These are phyloP conservation scores for Whalleya microplaca DNA, from an alignment of 2,329 filamentous ascomycete species.

Conservation along the genomic window DNA sequence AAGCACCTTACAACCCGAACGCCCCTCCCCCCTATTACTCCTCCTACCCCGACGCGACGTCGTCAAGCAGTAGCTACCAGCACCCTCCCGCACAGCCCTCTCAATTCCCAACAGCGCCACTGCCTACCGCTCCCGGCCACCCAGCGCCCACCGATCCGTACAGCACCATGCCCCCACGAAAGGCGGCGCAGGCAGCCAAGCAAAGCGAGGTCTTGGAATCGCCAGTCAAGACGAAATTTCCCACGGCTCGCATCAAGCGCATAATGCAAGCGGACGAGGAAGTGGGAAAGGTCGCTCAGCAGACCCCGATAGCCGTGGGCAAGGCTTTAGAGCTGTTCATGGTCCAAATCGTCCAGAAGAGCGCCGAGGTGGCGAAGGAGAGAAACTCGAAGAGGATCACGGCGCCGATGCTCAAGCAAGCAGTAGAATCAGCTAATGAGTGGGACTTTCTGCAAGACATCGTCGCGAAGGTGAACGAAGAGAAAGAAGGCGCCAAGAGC, in stretches of 20 bases:
- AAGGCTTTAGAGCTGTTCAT: conserved; percentile 98
- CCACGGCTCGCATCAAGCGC: conserved; percentile 94
- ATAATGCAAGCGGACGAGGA: conserved; percentile 99
- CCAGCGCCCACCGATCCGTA: conserved; percentile 17
- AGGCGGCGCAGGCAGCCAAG: conserved; percentile 42
- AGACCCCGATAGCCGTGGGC: conserved; percentile 92
- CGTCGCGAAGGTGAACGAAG: conserved; percentile 73
- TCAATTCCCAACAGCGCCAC: conserved; percentile 19
- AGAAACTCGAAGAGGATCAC: conserved; percentile 89
- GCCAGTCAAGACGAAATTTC: conserved; percentile 92
- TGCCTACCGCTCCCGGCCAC: conserved; percentile 32
- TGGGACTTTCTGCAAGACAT: conserved; percentile 95
- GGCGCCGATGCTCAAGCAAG: conserved; percentile 87
- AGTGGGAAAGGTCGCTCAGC: conserved; percentile 96
- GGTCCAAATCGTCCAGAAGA: conserved; percentile 89
- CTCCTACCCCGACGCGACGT: conserved; percentile 28
- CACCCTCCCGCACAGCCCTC: conserved; percentile 14
- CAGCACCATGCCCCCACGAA: conserved; percentile 45
- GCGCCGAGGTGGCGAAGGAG: conserved; percentile 79
- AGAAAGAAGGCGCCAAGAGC: conserved; percentile 50
- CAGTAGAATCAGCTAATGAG: conserved; percentile 84
- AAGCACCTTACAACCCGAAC: conserved; percentile 18
- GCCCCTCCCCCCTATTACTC: conserved; percentile 29
- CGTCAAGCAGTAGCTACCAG: conserved; percentile 20
- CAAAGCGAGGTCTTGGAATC: conserved; percentile 59